These are phyloP conservation scores for Saccharomycopsis guyanensis DNA, from an alignment of 805 yeast species.

Conservation along the genomic window DNA sequence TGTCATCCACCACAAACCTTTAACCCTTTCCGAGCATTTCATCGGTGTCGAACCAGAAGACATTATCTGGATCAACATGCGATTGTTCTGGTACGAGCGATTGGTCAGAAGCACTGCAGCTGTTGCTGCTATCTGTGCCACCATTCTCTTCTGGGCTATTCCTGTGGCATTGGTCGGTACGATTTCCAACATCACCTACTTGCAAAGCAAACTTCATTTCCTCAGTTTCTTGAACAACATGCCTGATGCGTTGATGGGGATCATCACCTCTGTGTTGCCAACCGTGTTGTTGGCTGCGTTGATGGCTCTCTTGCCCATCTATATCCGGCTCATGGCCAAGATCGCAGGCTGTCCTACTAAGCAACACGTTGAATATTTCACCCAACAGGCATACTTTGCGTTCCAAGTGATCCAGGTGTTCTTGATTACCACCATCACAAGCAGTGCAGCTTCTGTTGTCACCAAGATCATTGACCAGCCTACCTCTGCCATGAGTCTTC, in stretches of 20 bases:
- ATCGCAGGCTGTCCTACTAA: constrained; percentile 48
- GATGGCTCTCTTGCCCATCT: constrained; percentile 59
- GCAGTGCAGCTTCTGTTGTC: constrained; percentile 63
- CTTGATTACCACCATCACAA: constrained; percentile 60
- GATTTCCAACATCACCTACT: constrained; percentile 56
- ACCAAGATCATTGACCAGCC: constrained; percentile 56
- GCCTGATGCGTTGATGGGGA: constrained; percentile 48
- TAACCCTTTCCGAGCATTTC: constrained; percentile 51
- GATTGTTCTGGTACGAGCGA: constrained; percentile 77
- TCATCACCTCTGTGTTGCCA: constrained; percentile 63
- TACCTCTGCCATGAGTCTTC: constrained; percentile 44
- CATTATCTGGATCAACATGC: constrained; percentile 63
- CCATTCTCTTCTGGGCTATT: constrained; percentile 62
- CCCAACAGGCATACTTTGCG: constrained; percentile 62
- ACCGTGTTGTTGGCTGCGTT: constrained; percentile 56
- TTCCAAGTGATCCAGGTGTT: constrained; percentile 68
- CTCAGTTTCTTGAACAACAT: constrained; percentile 49
- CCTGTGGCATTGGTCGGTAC: constrained; percentile 77
- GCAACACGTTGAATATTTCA: constrained; percentile 53
- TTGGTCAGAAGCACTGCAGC: constrained; percentile 47
- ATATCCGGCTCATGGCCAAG: constrained; percentile 56
- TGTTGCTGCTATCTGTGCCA: constrained; percentile 42
- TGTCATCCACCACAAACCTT: constrained; percentile 55
- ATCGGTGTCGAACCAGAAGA: constrained; percentile 59
- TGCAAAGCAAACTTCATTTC: constrained; percentile 49